Percentiles rank a stretch among this genome's conserved stretches.
Conservation (phyloP, 768 basidiomycete species). For the Steccherinum ochraceum region DNA sequence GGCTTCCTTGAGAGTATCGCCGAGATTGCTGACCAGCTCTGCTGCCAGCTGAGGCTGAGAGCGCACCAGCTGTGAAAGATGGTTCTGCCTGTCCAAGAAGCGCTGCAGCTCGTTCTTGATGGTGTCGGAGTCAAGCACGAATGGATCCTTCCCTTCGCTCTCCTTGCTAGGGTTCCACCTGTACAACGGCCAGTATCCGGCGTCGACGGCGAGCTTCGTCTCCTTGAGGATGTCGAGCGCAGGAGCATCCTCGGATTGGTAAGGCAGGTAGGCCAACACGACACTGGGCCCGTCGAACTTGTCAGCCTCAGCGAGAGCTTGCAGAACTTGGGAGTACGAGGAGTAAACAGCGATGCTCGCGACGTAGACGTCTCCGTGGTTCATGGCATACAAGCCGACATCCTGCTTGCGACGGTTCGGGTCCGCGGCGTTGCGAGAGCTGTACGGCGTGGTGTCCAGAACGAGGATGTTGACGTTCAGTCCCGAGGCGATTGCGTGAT, state of each 20-base stretch:
- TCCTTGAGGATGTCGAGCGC: slow-evolving; percentile 93
- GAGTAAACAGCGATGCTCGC: slow-evolving; percentile 95
- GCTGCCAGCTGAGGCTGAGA: slow-evolving; percentile 74
- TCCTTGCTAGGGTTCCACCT: slow-evolving; percentile 94
- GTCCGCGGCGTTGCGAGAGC: slow-evolving; percentile 62
- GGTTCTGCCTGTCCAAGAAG: slow-evolving; percentile 96
- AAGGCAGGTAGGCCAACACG: slow-evolving; percentile 91
- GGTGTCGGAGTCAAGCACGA: slow-evolving; percentile 87
- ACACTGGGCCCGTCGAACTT: slow-evolving; percentile 84
- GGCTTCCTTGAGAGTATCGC: slow-evolving; percentile 78
- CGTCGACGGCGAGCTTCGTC: slow-evolving; percentile 93
- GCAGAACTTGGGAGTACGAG: slow-evolving; percentile 91
- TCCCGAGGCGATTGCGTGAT: slow-evolving; percentile 88
- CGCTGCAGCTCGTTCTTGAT: slow-evolving; percentile 90
- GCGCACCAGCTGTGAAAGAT: slow-evolving; percentile 87
- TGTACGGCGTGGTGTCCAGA: slow-evolving; percentile 89
- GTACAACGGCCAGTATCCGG: slow-evolving; percentile 97
- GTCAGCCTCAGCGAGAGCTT: slow-evolving; percentile 88
- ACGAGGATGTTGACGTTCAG: slow-evolving; percentile 94
- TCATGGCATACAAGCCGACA: slow-evolving; percentile 97
- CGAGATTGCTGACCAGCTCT: slow-evolving; percentile 78
- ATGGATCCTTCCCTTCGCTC: slow-evolving; percentile 67
- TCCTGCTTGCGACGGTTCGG: slow-evolving; percentile 87
- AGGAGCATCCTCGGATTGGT: slow-evolving; percentile 64
- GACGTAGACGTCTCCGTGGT: slow-evolving; percentile 94